Evolutionary conservation across 495 filamentous ascomycete genomes (phyloP), one percentile per base, ranked within the genome.

Genomic region (Staphylotrichum longicolle): DNA sequence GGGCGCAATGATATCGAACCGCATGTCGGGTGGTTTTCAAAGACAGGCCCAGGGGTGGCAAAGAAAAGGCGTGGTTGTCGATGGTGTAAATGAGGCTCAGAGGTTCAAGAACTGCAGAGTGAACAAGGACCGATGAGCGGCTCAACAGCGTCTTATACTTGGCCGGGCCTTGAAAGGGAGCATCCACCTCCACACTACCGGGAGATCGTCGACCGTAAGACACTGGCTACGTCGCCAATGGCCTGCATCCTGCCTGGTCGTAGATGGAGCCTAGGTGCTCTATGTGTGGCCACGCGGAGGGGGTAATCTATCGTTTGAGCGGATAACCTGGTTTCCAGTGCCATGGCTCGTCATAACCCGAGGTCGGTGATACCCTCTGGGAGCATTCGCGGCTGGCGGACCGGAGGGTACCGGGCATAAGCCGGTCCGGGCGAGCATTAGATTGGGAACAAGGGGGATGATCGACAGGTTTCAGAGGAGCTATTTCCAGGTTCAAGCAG

Each of bases 1-100:
- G 50, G 20, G 20, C 20, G 63, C 55, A 58, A 68, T 45, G 58
- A 59, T 33, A 12, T 65, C 58, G 61, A 68, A 67, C 49, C 68
- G 15, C 71, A 71, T 73, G 44, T 35, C 66, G 34, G 49, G 27
- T 27, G 62, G 33, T 46, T 37, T 3, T 42, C 15, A 7, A 40
- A 27, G 1, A 27, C 20, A 27, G 1, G 20, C 20, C 20, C 20
- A 27, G 20, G 0, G 20, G 50, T 40, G 34, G 27, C 14, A n/a
- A 40, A 0, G 6, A 27, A 14, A 34, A 4, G 8, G 8, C 27
- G 14, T 51, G 32, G 32, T 3, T 15, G 5, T 12, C 14, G 48
- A 51, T 9, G 34, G 11, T 40, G 2, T 3, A 35, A 40, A 20
- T 35, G n/a, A 53, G n/a, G 50, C 50, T 40, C 34, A 40, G 35